These are phyloP conservation scores for Collybia mongolica DNA, from an alignment of 768 basidiomycete species.

Conservation along the genomic window DNA sequence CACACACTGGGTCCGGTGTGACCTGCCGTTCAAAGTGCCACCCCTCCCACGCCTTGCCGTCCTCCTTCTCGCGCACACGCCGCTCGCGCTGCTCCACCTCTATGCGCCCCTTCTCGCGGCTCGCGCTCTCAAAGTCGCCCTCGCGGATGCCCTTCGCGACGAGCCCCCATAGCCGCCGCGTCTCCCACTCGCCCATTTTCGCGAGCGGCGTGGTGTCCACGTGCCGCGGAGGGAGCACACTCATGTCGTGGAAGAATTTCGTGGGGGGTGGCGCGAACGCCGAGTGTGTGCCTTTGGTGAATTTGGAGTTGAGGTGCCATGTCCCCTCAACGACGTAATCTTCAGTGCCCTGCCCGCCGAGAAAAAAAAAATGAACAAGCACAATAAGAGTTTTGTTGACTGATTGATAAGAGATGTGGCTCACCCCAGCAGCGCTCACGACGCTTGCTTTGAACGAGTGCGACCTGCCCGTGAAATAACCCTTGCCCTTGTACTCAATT, in stretches of 20 bases:
- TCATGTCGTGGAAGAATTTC: constrained; percentile 75
- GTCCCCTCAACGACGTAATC: constrained; percentile 71
- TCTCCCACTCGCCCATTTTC: constrained; percentile 82
- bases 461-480: constrained; percentile 91
- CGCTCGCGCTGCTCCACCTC: constrained; percentile 77
- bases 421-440: no score
- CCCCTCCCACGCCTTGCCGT: no score
- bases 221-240: constrained; percentile 61
- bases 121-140: constrained; percentile 91
- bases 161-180: constrained; percentile 75
- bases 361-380: no score
- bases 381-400: neutral
- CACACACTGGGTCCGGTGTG: constrained; percentile 66
- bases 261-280: constrained; percentile 29
- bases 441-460: constrained; percentile 89
- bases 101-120: constrained; percentile 83
- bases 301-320: constrained; percentile 73
- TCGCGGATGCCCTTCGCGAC: constrained; percentile 91
- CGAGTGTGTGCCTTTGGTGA: constrained; percentile 27
- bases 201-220: constrained; percentile 51
- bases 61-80: constrained; percentile 54
- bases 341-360: constrained; percentile 12
- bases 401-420: neutral
- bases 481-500: constrained; percentile 96
- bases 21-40: constrained; percentile 76